A percentile compares a stretch with the other conserved stretches of the same genome.
Evolutionary conservation across 1,284 basidiomycete species (phyloP).

Genomic region (Microbotryum scabiosae): DNA sequence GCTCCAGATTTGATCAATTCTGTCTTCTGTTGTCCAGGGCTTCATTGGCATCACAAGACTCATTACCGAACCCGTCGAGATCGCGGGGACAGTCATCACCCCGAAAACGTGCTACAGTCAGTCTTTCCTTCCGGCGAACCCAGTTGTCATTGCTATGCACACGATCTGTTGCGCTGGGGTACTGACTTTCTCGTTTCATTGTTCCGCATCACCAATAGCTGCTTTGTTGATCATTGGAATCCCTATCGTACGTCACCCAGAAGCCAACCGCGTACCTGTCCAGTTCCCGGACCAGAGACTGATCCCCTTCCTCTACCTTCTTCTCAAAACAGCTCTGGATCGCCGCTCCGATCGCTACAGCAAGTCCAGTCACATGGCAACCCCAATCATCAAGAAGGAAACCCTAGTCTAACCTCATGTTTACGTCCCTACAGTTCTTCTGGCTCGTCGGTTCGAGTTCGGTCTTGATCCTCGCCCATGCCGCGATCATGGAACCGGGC

Average conservation of each 20-base stretch:
- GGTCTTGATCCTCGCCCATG: conserved; percentile 58
- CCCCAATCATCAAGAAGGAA: neutral
- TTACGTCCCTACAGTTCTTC: conserved; percentile 27
- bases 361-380: neutral
- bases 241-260: conserved; percentile 30
- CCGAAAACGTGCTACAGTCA: conserved; percentile 49
- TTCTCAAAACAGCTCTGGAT: neutral
- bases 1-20: neutral
- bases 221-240: conserved; percentile 40
- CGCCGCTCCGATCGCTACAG: neutral
- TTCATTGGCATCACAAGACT: conserved; percentile 84
- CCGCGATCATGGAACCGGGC: conserved; percentile 73
- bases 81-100: conserved; percentile 67
- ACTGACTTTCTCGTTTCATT: neutral
- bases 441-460: conserved; percentile 41
- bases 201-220: neutral
- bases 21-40: conserved; percentile 45
- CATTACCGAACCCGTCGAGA: conserved; percentile 61
- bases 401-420: neutral
- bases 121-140: too few relatives aligned
- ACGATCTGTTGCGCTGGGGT: too few relatives aligned
- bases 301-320: neutral
- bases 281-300: neutral
- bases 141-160: too few relatives aligned
- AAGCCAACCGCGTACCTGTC: neutral